Evolutionary conservation across 2,329 filamentous ascomycete genomes (phyloP).

Genomic region (Pseudopithomyces chartarum): DNA sequence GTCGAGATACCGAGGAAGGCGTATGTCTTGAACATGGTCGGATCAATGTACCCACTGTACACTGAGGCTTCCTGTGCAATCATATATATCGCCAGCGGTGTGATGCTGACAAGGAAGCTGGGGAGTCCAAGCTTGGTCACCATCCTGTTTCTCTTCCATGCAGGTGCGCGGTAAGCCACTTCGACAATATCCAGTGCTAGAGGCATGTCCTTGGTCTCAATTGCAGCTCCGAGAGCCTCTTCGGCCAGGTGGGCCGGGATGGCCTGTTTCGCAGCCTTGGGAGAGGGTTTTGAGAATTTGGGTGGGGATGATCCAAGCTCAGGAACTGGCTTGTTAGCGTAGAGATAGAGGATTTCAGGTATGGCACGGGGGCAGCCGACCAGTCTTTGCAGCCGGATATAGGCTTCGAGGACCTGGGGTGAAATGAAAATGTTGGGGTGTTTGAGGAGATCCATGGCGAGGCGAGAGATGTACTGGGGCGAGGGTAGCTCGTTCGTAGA

Average conservation of each 20-base stretch:
- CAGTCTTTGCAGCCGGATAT: slow-evolving; percentile 76
- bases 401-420: slow-evolving; percentile 70
- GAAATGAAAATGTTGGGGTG: slow-evolving; percentile 82
- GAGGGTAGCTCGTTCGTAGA: slow-evolving; percentile 33
- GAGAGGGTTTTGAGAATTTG: slow-evolving; percentile 58
- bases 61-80: slow-evolving; percentile 69
- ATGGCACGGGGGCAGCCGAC: slow-evolving; percentile 77
- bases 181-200: slow-evolving; percentile 78
- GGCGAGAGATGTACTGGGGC: slow-evolving; percentile 52
- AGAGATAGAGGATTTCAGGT: slow-evolving; percentile 79
- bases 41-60: slow-evolving; percentile 78
- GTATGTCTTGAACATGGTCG: slow-evolving; percentile 73
- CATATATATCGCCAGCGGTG: slow-evolving; percentile 72
- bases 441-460: slow-evolving; percentile 72
- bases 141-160: slow-evolving; percentile 71
- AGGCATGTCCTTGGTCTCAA: slow-evolving; percentile 76
- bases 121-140: slow-evolving; percentile 68
- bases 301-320: slow-evolving; percentile 59
- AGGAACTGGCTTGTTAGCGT: slow-evolving; percentile 80
- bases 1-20: slow-evolving; percentile 81
- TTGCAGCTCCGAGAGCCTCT: slow-evolving; percentile 76
- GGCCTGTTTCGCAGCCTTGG: slow-evolving; percentile 71
- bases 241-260: slow-evolving; percentile 74
- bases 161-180: slow-evolving; percentile 67
- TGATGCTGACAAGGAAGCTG: slow-evolving; percentile 57